Base-by-base conservation (phyloP, 2,329 filamentous ascomycete species). In the Cercospora sp. region DNA sequence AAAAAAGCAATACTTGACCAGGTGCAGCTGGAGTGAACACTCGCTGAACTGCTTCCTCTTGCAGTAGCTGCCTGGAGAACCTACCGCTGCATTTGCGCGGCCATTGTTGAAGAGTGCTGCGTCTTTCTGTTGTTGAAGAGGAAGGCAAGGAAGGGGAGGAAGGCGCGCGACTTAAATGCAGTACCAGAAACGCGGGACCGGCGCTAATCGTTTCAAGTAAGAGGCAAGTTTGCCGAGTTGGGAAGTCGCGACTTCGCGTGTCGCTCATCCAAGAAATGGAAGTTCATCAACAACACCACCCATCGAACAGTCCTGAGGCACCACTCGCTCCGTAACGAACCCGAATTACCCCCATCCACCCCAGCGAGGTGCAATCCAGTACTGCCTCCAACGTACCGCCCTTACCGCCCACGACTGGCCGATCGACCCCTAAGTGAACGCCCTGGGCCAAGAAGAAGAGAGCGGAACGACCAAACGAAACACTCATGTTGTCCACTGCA, bases 401-500 rank as follows among this genome's bases (percentile, higher is more conserved):
- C 31, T 9, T 13, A 59, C 30, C 13, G 5, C 8, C 30, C 23
- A 30, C 55, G 55, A 36, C 16, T 7, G 16, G 31, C 55, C 51
- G 20, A 48, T 5, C 23, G 51, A 59, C 62, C 62, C 62, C 62
- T 64, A 64, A 64, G 26, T 53, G 53, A 57, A 33, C 62, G 7
- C 31, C 31, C 23, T 59, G n/a, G 8, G 62, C 62, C 53, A 58
- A 64, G 53, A 59, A 26, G 23, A 33, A 36, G 18, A 57, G 62
- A n/a, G 62, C 53, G 48, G 28, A 42, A 62, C 36, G 51, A 20
- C 26, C 39, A 31, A 31, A 51, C 31, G 36, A 59, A 31, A 30
- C 39, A 53, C 33, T 28, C 62, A 64, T 64, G 62, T 53, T 64
- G 51, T 59, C 53, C 62, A 36, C 51, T 36, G 36, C 51, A 45